phyloP scores from a whole-genome alignment of 495 filamentous ascomycete genomes.

The Staphylotrichum longicolle region DNA sequence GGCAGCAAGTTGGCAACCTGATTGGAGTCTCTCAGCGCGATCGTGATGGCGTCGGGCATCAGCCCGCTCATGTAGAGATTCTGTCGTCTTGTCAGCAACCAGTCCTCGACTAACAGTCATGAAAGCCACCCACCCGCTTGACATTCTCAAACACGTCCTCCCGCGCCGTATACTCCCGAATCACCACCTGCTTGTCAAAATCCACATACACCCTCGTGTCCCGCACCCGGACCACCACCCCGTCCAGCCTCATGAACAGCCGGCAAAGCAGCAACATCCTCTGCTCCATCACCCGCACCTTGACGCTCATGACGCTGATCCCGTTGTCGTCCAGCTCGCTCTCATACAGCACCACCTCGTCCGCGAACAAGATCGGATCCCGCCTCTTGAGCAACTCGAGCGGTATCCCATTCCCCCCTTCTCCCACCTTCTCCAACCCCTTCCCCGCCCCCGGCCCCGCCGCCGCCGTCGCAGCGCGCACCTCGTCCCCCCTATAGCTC shows the following conservation, averaged over 20 bases:
- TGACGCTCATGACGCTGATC: conserved; percentile 80
- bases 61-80: conserved; percentile 62
- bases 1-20: conserved; percentile 70
- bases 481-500: conserved; percentile 69
- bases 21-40: conserved; percentile 81
- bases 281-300: conserved; percentile 86
- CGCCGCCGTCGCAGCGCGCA: neutral
- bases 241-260: conserved; percentile 92
- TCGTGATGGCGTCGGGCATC: conserved; percentile 65
- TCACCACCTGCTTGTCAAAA: conserved; percentile 75
- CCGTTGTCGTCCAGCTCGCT: conserved; percentile 98
- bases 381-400: conserved; percentile 72
- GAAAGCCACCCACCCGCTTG: conserved; percentile 58
- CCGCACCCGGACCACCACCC: conserved; percentile 78
- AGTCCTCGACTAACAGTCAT: neutral
- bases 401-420: conserved; percentile 57
- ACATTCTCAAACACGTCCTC: conserved; percentile 78
- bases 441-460: neutral
- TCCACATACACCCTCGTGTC: conserved; percentile 94
- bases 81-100: conserved; percentile 40
- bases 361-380: conserved; percentile 92
- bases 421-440: neutral
- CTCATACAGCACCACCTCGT: conserved; percentile 93
- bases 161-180: conserved; percentile 81
- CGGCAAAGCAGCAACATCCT: conserved; percentile 78